Base-by-base conservation (phyloP, 371 early-diverging fungal species). In the Batkoa obscura region DNA sequence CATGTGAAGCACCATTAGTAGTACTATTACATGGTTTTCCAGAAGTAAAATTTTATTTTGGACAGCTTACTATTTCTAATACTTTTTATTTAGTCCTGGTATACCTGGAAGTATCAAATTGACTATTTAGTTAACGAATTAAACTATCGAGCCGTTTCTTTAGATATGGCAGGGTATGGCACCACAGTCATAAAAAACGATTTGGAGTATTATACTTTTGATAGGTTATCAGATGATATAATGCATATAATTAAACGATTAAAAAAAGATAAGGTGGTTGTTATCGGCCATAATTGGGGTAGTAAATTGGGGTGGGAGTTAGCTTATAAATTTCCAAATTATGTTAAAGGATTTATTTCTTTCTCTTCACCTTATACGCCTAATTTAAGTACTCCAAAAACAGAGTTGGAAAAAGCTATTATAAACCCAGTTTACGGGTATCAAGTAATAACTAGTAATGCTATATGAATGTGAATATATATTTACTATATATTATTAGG, bases 241-340 rank as follows among this genome's bases (percentile, higher is more conserved):
- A 32, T 5, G 4, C 3, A 32, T 48, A 4, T 48, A 31, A 3
- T 48, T 32, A 17, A 17, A 5, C 3, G 13, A 5, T 5, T 6
- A 15, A 17, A 23, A 15, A n/a, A 8, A 8, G 51, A 51, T 3
- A 51, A 51, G 15, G 33, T 30, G 2, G 15, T 23, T 5, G 2
- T 51, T 5, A 51, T 51, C 9, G 51, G 51, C 2, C 51, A 51
- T 37, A 38, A 51, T 39, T 51, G 51, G 51, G 51, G 51, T 51
- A 4, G n/a, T 15, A 8, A 4, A 5, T 8, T 33, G 10, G 3
- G 2, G n/a, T 51, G 51, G 51, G 5, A 15, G 2, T 36, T 35
- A 2, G 51, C 5, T 15, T 1, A 34, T 13, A 15, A n/a, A 17
- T 39, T 51, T 30, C 38, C 51, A 37, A n/a, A 51, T 10, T 15